phyloP scores from a whole-genome alignment of 176 grass and related monocot genomes.

The Alopecurus myosuroides region DNA sequence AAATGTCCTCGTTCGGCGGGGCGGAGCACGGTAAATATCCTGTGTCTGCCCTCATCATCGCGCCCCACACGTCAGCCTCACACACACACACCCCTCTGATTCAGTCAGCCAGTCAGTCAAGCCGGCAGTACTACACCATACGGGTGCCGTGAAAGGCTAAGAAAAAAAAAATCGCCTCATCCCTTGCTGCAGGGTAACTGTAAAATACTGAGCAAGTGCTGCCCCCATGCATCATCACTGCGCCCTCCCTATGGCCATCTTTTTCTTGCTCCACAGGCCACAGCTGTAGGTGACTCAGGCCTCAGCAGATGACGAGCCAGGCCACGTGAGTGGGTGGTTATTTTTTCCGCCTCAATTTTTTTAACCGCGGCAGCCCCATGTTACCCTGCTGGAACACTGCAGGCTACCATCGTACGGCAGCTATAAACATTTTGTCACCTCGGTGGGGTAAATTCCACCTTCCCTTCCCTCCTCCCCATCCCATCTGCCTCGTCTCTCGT shows the following conservation, averaged over 20 bases:
- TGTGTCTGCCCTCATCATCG: neutral
- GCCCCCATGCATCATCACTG: constrained; percentile 20
- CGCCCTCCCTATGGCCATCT: neutral
- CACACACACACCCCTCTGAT: neutral
- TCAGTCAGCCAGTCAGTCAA: neutral
- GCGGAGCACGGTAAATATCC: neutral
- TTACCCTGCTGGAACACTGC: constrained; percentile 29
- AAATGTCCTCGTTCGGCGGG: constrained; percentile 19
- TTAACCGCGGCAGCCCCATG: constrained; percentile 24
- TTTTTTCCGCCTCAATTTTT: neutral
- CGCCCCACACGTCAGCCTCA: neutral
- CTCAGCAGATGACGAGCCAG: neutral
- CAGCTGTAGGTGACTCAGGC: constrained; percentile 15
- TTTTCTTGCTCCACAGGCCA: neutral
- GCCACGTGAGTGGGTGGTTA: neutral
- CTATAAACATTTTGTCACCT: constrained; percentile 10
- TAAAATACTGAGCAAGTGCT: constrained; percentile 24
- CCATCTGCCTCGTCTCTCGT: constrained; percentile 8
- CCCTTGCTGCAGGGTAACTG: neutral
- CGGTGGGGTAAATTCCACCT: constrained; percentile 28
- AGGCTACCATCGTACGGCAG: constrained; percentile 30
- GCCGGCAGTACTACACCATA: no score
- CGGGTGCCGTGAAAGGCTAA: neutral
- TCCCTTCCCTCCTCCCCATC: neutral
- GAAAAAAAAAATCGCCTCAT: neutral